Evolutionary conservation across 805 yeast species (phyloP), one percentile per base, ranked within the genome.

Genomic region (Suhomyces pyralidae): DNA sequence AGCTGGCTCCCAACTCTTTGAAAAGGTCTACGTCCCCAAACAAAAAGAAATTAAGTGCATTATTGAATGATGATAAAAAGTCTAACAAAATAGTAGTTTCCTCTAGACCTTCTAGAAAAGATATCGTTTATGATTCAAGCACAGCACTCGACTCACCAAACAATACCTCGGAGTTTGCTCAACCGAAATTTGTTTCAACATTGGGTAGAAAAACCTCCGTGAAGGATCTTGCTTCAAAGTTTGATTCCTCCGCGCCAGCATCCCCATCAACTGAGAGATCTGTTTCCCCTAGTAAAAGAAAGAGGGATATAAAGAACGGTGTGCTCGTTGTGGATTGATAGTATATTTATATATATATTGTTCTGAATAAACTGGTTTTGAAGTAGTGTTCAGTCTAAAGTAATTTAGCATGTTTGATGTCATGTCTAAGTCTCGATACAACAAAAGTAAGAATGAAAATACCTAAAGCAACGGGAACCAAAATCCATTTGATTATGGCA

Each of bases 371-470:
- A 32, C 36, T n/a, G 17, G 36, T 32, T 32, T n/a, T n/a, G 9
- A 32, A n/a, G 36, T 32, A 38, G 10, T 17, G 8, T 24, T 12
- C n/a, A 17, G 17, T 26, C 67, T 63, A 83, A 52, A 84, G 71
- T 45, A 84, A 71, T 57, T 84, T 84, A 7, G 85, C 71, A 60
- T 81, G 86, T 22, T 46, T 84, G 52, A 84, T 82, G 56, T 84
- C 88, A 56, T 74, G 81, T 69, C 87, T 80, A 43, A 84, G 67
- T 61, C 81, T 76, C 63, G 77, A 78, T 20, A 82, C 76, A 55
- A 81, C 71, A 34, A 77, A 64, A 17, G 79, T 72, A 51, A 82
- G 68, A 1, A 74, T 66, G 3, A 75, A 56, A 25, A 79, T 57
- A 5, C 77, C 67, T 8, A 73, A 50, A 8, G 77, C 61, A 19